Conservation (phyloP, 768 basidiomycete genomes). For the Mycena albidolilacea region DNA sequence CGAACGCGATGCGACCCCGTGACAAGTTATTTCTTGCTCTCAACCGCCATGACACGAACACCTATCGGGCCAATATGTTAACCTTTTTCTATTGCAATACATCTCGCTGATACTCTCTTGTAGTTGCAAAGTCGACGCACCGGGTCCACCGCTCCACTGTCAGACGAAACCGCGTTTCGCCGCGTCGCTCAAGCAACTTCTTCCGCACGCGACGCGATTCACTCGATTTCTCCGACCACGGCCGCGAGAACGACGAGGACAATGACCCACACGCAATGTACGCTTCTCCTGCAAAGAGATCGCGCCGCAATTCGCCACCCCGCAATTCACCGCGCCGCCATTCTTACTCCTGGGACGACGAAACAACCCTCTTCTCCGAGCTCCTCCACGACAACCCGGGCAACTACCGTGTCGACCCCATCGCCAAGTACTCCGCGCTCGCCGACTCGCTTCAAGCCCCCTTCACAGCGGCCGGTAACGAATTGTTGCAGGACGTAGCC, state of each 20-base stretch:
- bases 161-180: slow-evolving; percentile 20
- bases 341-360: slow-evolving; percentile 67
- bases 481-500: slow-evolving; percentile 58
- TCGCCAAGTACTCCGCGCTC: slow-evolving; percentile 53
- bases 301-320: slow-evolving; percentile 18
- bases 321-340: too few species aligned
- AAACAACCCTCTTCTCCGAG: slow-evolving; percentile 65
- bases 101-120: background rate
- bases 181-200: slow-evolving; percentile 29
- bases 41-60: slow-evolving; percentile 28
- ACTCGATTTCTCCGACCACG: slow-evolving; percentile 43
- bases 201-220: slow-evolving; percentile 33
- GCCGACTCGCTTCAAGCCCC: slow-evolving; percentile 58
- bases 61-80: slow-evolving; percentile 23
- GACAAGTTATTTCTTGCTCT: too few species aligned
- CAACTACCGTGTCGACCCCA: slow-evolving; percentile 47
- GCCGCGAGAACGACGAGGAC: slow-evolving; percentile 47
- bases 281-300: slow-evolving; percentile 17
- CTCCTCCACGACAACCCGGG: slow-evolving; percentile 58
- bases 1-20: too few species aligned
- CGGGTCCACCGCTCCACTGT: slow-evolving; percentile 34
- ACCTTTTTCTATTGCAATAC: background rate
- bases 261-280: slow-evolving; percentile 37
- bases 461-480: slow-evolving; percentile 57
- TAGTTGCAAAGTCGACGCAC: slow-evolving; percentile 27